Evolutionary conservation across 768 basidiomycete species (phyloP), one percentile per base, ranked within the genome.

Genomic region (Naganishia randhawae): DNA sequence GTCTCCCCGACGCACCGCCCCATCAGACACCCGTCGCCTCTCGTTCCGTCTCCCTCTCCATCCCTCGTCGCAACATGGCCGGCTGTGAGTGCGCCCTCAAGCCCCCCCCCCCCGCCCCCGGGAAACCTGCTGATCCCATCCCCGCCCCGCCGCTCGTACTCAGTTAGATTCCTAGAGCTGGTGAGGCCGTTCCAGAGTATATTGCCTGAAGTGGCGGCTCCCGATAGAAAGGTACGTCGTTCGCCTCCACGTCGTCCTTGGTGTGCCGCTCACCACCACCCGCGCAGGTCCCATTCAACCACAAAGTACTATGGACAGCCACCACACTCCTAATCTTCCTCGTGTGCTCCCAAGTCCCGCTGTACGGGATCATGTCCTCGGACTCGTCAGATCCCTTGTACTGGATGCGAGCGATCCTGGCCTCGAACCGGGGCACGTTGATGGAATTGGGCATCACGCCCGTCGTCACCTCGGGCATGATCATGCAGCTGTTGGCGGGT

Each of bases 391-490:
- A 99, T 83, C 96, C 96, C 16, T 87, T 99, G 50, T 97, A 96
- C 84, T 98, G 95, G 96, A 93, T 97, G 89, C 91, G 95, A 82
- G 95, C 95, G 83, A 98, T 99, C 82, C 86, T 99, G 69, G 95
- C 96, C 27, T 96, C 92, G 8, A 98, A 98, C 83, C 87, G 95
- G 69, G 96, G 96, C 71, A 98, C 96, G 0, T 88, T 98, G 70
- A 99, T 99, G 96, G 96, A 99, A 82, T 87, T 99, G 70, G 95
- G 96, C 69, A 98, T 98, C 75, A 94, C 88, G 32, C 96, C 96
- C 45, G 96, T 98, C 77, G 87, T 98, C 79, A 99, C 96, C 11
- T 91, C 89, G 62, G 96, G 96, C 76, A 98, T 97, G 95, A 99
- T 97, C 81, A 98, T 99, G 91, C 96, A 99, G 82, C 88, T 99